phyloP scores from a whole-genome alignment of 2,329 filamentous ascomycete genomes.

The Exophiala aquamarina region DNA sequence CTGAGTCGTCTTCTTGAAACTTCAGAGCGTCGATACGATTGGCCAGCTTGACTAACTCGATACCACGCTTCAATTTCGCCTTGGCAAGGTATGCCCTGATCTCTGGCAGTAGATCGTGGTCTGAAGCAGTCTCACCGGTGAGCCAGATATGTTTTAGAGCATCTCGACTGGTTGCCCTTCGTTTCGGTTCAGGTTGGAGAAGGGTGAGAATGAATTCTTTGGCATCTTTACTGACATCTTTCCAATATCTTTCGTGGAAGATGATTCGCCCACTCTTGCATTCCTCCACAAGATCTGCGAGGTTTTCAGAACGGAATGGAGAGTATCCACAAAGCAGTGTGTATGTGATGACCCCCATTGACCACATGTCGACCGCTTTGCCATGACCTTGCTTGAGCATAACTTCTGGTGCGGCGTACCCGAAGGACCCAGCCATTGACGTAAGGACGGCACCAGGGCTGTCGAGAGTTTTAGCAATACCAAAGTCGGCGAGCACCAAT shows the following conservation, averaged over 20 bases:
- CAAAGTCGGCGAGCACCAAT: conserved; percentile 93
- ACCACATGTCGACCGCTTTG: conserved; percentile 99
- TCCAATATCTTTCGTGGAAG: conserved; percentile 98
- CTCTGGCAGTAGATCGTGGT: conserved; percentile 96
- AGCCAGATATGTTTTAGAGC: conserved; percentile 85
- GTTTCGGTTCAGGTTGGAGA: conserved; percentile 73
- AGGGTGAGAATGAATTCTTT: conserved; percentile 89
- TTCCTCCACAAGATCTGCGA: conserved; percentile 91
- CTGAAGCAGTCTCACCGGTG: conserved; percentile 83
- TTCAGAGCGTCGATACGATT: conserved; percentile 95
- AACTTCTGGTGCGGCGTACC: conserved; percentile 95
- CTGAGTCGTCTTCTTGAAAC: conserved; percentile 78
- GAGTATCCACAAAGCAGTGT: conserved; percentile 97
- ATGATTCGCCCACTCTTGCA: conserved; percentile 80
- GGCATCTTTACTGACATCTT: conserved; percentile 90
- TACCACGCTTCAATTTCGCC: conserved; percentile 85
- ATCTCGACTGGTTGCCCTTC: conserved; percentile 76
- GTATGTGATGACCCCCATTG: conserved; percentile 96
- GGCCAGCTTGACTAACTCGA: conserved; percentile 92
- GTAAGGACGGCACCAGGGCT: conserved; percentile 87
- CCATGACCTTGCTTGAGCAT: conserved; percentile 98
- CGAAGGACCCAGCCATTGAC: conserved; percentile 98
- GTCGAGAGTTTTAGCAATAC: conserved; percentile 97
- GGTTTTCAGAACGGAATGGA: conserved; percentile 91
- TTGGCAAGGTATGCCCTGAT: conserved; percentile 92